These are phyloP conservation scores for Crucihimalaya himalaica DNA, from an alignment of 345 rosid species.

Conservation along the genomic window DNA sequence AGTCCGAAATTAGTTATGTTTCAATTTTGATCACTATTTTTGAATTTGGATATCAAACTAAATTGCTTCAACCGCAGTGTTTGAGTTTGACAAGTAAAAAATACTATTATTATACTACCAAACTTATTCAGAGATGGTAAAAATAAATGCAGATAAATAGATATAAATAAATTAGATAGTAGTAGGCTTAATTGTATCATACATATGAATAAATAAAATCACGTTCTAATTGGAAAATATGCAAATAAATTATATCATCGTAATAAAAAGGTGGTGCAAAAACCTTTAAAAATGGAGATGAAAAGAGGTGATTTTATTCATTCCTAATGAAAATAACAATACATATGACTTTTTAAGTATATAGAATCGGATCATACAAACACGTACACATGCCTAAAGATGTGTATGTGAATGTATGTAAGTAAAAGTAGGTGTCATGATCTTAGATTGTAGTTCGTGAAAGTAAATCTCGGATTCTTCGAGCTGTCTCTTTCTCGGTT, in stretches of 20 bases:
- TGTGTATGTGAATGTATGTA: conserved; percentile 1
- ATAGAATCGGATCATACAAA: background rate
- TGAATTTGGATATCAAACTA: background rate
- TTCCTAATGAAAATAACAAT: background rate
- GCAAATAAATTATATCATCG: background rate
- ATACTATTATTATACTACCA: too few species aligned
- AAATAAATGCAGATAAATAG: too few species aligned
- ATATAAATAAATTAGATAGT: too few species aligned
- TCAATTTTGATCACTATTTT: background rate
- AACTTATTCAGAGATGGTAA: too few species aligned
- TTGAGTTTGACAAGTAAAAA: too few species aligned
- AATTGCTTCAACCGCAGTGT: too few species aligned
- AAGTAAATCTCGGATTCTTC: conserved; percentile 45
- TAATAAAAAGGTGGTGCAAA: background rate
- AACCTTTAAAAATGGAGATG: background rate
- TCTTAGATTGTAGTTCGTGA: conserved; percentile 36
- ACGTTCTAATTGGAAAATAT: background rate
- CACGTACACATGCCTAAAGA: background rate
- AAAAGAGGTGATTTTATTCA: background rate
- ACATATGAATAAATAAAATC: too few species aligned
- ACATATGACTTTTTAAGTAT: background rate
- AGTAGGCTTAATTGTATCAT: too few species aligned
- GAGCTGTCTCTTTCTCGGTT: conserved; percentile 47
- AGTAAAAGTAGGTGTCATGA: conserved; percentile 7
- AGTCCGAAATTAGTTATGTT: background rate